phyloP scores from a whole-genome alignment of 345 rosid species.

The Fremontodendron californicum region DNA sequence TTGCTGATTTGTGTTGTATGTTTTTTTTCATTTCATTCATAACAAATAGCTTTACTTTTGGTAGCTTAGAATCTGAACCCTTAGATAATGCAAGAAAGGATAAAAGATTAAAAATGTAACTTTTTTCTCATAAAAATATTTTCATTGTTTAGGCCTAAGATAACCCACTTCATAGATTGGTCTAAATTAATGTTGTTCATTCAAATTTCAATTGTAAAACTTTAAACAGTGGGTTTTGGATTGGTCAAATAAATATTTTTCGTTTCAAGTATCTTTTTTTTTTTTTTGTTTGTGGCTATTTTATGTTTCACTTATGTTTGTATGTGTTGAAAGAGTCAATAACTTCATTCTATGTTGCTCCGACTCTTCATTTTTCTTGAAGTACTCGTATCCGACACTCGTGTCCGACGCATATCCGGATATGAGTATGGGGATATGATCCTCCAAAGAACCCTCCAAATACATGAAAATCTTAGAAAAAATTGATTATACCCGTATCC shows the following conservation, averaged over 20 bases:
- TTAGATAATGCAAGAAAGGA: not conserved
- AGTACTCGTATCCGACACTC: too few species aligned
- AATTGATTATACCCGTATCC: too few species aligned
- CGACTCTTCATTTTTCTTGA: too few species aligned
- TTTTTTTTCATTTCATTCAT: not conserved
- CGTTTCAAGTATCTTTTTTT: not conserved
- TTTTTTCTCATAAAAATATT: not conserved
- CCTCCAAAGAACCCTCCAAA: too few species aligned
- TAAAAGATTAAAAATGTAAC: not conserved
- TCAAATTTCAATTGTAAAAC: not conserved
- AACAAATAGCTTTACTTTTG: not conserved
- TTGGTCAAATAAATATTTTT: not conserved
- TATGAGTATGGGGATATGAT: too few species aligned
- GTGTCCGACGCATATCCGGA: too few species aligned
- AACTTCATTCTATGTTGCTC: not conserved
- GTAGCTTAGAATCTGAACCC: not conserved
- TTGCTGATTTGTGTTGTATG: not conserved
- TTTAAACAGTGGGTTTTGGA: not conserved
- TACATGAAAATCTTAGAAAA: too few species aligned
- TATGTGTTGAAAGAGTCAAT: not conserved
- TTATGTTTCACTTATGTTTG: not conserved
- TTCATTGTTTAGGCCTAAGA: not conserved
- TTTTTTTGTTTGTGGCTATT: not conserved
- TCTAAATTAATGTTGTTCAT: not conserved
- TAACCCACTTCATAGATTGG: not conserved